Evolutionary conservation across 2,329 filamentous ascomycete species (phyloP).

Genomic region (Talaromyces marneffei): DNA sequence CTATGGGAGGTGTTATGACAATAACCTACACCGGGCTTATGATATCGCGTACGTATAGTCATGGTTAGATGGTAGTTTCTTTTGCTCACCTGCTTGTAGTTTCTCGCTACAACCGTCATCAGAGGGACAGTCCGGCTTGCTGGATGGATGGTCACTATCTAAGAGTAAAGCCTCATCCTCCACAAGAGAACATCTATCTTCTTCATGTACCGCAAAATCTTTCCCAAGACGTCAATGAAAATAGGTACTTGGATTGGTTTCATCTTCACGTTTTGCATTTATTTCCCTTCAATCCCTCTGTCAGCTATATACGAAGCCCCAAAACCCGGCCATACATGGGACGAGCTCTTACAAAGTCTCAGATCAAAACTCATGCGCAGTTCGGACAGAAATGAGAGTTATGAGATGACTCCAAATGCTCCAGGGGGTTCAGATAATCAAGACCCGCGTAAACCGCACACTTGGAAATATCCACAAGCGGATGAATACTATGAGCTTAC

Average conservation of each 20-base stretch:
- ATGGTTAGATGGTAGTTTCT: background rate
- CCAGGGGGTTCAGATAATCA: background rate
- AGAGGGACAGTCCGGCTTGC: background rate
- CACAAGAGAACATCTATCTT: background rate
- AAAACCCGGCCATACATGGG: background rate
- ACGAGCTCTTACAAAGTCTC: background rate
- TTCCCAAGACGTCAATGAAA: background rate
- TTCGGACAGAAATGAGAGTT: background rate
- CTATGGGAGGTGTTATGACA: background rate
- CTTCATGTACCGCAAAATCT: background rate
- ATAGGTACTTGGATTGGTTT: slow-evolving; percentile 1
- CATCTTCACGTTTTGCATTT: background rate
- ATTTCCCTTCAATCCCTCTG: background rate
- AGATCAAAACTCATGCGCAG: background rate
- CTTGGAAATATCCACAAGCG: background rate
- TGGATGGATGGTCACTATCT: background rate
- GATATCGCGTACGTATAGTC: background rate
- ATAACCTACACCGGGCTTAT: background rate
- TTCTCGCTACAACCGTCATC: background rate
- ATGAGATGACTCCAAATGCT: background rate
- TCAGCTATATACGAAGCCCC: background rate
- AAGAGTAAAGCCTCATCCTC: background rate
- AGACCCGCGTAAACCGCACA: background rate
- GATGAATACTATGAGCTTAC: background rate
- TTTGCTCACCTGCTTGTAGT: background rate